Percentiles rank a stretch among this genome's conserved stretches.
Conservation (phyloP, 129 eudicot species). For the Flaveria robusta region DNA sequence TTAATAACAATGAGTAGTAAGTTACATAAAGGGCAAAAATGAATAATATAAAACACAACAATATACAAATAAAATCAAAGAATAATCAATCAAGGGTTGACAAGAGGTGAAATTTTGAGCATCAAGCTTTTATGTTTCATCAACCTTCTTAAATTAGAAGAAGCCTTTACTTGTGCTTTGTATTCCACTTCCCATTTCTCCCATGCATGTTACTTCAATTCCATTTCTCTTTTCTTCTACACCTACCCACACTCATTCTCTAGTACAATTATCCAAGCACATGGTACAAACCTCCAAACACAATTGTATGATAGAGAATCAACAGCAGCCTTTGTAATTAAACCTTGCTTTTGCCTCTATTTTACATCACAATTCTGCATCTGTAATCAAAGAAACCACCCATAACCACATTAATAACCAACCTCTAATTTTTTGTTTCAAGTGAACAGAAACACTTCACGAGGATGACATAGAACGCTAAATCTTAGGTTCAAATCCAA, state of each 20-base stretch:
- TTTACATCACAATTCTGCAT: constrained; percentile 32
- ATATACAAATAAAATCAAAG: constrained; percentile 35
- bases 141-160: constrained; percentile 31
- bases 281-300: constrained; percentile 18
- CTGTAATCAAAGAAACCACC: constrained; percentile 1
- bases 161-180: constrained; percentile 33
- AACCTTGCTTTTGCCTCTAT: constrained; percentile 21
- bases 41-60: constrained; percentile 29
- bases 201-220: constrained; percentile 30
- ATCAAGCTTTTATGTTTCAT: constrained; percentile 23
- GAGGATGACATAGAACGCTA: not conserved
- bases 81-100: constrained; percentile 23
- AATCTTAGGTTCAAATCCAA: no score
- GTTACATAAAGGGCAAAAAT: constrained; percentile 27
- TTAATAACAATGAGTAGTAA: constrained; percentile 18
- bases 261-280: constrained; percentile 33
- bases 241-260: constrained; percentile 24
- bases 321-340: constrained; percentile 14
- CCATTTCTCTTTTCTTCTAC: constrained; percentile 36
- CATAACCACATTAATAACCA: constrained; percentile 21
- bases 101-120: constrained; percentile 20
- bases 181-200: constrained; percentile 32
- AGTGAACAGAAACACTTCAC: not conserved
- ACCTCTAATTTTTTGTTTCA: not conserved
- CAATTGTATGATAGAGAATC: constrained; percentile 23